These are phyloP conservation scores for Penicillium janthinellum DNA, from an alignment of 2,329 filamentous ascomycete species.

Conservation along the genomic window DNA sequence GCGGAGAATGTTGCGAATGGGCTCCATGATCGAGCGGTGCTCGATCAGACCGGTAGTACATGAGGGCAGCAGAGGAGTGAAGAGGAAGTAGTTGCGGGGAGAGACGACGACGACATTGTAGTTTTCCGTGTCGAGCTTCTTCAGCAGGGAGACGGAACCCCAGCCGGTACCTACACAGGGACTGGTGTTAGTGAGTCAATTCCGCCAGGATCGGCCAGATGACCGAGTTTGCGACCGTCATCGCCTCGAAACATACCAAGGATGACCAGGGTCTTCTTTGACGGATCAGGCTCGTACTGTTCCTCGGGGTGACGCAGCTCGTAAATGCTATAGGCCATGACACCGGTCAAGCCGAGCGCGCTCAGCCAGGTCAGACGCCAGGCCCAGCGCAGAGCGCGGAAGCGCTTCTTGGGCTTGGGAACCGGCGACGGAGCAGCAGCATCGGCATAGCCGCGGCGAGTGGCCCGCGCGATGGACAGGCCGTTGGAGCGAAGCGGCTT, in stretches of 20 bases:
- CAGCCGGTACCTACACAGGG: conserved; percentile 77
- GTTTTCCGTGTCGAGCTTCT: conserved; percentile 98
- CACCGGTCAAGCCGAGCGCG: conserved; percentile 67
- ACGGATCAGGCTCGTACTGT: conserved; percentile 76
- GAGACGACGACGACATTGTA: conserved; percentile 99
- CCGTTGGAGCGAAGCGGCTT: conserved; percentile 30
- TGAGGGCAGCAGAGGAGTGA: conserved; percentile 94
- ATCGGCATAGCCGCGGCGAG: conserved; percentile 56
- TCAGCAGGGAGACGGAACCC: conserved; percentile 93
- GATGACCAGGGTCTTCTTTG: conserved; percentile 95
- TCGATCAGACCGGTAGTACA: conserved; percentile 97
- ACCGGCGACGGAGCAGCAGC: conserved; percentile 39
- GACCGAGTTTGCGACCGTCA: conserved; percentile 3
- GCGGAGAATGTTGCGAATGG: conserved; percentile 90
- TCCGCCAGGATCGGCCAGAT: neutral
- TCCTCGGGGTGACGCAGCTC: conserved; percentile 77
- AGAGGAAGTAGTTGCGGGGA: conserved; percentile 98
- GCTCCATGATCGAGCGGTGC: conserved; percentile 99
- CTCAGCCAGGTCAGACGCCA: conserved; percentile 84
- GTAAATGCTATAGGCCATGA: conserved; percentile 80
- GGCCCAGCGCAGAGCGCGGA: conserved; percentile 72
- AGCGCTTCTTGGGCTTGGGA: conserved; percentile 58
- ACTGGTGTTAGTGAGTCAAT: conserved; percentile 26
- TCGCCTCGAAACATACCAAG: conserved; percentile 64
- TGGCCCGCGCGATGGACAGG: conserved; percentile 38